These are phyloP conservation scores for Saccharomyces hybrid DNA, from an alignment of 1,139 yeast genomes.

Conservation along the genomic window DNA sequence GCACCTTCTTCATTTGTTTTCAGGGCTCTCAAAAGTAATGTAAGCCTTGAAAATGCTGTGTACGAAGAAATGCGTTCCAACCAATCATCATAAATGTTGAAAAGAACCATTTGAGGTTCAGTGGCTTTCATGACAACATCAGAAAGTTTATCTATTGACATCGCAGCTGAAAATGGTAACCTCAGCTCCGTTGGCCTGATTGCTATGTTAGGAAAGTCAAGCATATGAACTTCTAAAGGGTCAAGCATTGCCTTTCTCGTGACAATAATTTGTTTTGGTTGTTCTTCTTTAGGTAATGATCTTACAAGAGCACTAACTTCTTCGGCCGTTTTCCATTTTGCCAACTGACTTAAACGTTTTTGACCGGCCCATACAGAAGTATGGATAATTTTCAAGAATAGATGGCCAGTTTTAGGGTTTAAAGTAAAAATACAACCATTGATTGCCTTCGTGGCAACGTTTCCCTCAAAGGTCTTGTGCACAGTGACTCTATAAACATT, in stretches of 20 bases:
- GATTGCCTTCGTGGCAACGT: conserved; percentile 83
- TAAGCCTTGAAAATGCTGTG: conserved; percentile 87
- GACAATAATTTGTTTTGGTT: conserved; percentile 85
- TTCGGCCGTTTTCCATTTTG: conserved; percentile 98
- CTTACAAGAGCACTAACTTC: conserved; percentile 89
- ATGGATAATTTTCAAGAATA: conserved; percentile 82
- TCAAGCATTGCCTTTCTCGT: conserved; percentile 88
- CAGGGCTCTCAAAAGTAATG: conserved; percentile 71
- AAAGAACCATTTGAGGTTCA: conserved; percentile 87
- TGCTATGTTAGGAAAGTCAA: conserved; percentile 89
- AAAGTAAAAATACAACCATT: conserved; percentile 89
- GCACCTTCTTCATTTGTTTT: conserved; percentile 73
- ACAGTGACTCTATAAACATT: conserved; percentile 92
- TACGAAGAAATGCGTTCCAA: conserved; percentile 70
- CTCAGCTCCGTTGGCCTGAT: conserved; percentile 85
- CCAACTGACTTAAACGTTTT: conserved; percentile 84
- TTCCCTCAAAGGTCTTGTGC: conserved; percentile 90
- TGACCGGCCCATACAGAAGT: conserved; percentile 98
- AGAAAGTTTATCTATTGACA: conserved; percentile 73
- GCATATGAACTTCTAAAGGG: conserved; percentile 94
- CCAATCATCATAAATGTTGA: conserved; percentile 95
- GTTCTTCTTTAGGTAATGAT: conserved; percentile 87
- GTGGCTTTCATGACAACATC: conserved; percentile 78
- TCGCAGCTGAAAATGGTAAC: conserved; percentile 81
- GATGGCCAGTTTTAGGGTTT: conserved; percentile 85